A percentile compares a stretch with the other conserved stretches of the same genome.
Evolutionary conservation across 768 basidiomycete species (phyloP).

Genomic region (Austroboletus eburneus): DNA sequence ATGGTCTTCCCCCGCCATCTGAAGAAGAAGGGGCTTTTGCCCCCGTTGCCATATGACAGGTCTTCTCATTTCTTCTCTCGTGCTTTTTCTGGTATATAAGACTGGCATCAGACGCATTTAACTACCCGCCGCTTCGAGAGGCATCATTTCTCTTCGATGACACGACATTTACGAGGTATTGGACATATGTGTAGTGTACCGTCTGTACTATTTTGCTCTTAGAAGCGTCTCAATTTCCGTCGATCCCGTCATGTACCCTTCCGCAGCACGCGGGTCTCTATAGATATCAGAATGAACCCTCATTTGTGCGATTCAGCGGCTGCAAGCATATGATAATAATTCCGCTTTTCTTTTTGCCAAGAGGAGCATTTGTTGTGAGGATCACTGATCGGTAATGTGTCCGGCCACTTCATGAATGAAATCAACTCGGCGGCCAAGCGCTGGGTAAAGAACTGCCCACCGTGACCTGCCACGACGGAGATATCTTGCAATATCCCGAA

Average conservation of each 20-base stretch:
- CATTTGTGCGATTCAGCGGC: neutral
- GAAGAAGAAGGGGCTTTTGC: slow-evolving; percentile 18
- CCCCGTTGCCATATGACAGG: slow-evolving; percentile 28
- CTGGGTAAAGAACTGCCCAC: too few species aligned
- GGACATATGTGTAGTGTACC: slow-evolving; percentile 22
- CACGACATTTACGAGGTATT: slow-evolving; percentile 9
- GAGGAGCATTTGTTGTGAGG: too few species aligned
- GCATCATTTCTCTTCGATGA: slow-evolving; percentile 2
- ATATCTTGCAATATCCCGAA: too few species aligned
- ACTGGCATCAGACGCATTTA: slow-evolving; percentile 10
- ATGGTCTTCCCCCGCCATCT: slow-evolving; percentile 9
- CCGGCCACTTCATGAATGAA: too few species aligned
- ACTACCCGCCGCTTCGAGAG: slow-evolving; percentile 7
- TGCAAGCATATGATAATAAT: too few species aligned
- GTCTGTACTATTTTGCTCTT: slow-evolving; percentile 24
- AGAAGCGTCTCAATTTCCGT: slow-evolving; percentile 22
- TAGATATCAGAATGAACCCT: neutral
- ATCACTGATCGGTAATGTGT: too few species aligned
- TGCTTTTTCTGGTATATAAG: slow-evolving; percentile 4
- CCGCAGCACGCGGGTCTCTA: too few species aligned
- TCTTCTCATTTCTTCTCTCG: slow-evolving; percentile 15
- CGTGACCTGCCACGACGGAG: too few species aligned
- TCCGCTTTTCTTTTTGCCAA: too few species aligned
- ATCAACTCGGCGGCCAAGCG: too few species aligned
- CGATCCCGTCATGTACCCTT: slow-evolving; percentile 2